Conservation (phyloP, 805 yeast genomes). For the Torulaspora quercuum region DNA sequence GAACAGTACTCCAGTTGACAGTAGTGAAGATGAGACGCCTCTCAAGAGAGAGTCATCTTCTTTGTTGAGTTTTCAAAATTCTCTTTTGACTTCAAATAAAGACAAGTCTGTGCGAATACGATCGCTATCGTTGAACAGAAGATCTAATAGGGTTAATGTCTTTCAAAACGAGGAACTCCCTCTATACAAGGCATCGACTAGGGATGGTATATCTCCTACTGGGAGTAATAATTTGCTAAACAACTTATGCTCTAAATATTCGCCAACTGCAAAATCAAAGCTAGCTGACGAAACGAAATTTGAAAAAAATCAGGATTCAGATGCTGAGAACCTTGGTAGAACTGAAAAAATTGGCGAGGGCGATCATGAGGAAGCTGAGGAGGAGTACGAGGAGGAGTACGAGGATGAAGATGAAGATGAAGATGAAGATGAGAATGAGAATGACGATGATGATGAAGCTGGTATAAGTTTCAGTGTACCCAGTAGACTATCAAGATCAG, state of each 20-base stretch:
- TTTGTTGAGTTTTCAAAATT: constrained; percentile 30
- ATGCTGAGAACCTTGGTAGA: too few relatives aligned
- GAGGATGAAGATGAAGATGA: constrained; percentile 30
- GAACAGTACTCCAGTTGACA: constrained; percentile 10
- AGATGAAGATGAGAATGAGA: constrained; percentile 36
- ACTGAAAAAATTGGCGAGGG: constrained; percentile 18
- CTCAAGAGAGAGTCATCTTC: constrained; percentile 34
- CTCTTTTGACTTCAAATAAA: constrained; percentile 34
- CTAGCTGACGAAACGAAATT: constrained; percentile 30
- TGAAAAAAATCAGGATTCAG: constrained; percentile 21
- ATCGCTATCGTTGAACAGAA: constrained; percentile 29
- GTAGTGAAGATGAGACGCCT: constrained; percentile 20
- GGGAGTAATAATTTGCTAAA: background rate
- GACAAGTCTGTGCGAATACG: constrained; percentile 35
- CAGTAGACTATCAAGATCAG: constrained; percentile 31
- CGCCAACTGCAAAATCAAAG: constrained; percentile 7
- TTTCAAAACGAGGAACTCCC: constrained; percentile 12
- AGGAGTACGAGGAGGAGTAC: constrained; percentile 22
- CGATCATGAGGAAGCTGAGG: constrained; percentile 18
- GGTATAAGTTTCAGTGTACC: constrained; percentile 40
- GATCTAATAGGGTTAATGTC: constrained; percentile 16
- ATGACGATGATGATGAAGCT: constrained; percentile 37
- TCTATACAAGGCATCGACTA: constrained; percentile 1
- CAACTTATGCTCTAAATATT: background rate
- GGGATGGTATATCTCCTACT: constrained; percentile 3